phyloP scores from a whole-genome alignment of 768 basidiomycete species.

The Cyclocybe cylindracea region DNA sequence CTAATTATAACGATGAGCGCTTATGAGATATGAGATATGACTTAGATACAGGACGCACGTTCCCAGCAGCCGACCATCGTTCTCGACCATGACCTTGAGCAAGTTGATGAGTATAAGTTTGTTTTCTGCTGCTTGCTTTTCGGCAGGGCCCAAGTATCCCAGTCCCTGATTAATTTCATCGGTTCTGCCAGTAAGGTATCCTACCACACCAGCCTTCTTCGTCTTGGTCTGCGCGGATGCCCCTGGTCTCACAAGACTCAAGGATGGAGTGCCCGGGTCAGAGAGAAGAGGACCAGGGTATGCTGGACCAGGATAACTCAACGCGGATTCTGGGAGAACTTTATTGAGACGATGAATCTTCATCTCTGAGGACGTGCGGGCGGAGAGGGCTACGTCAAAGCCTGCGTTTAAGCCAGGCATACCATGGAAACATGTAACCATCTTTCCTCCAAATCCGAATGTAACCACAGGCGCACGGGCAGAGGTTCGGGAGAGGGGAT shows the following conservation, averaged over 20 bases:
- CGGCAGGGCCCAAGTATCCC: constrained; percentile 60
- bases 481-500: constrained; percentile 74
- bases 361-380: constrained; percentile 68
- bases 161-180: constrained; percentile 79
- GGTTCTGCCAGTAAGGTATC: constrained; percentile 75
- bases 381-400: constrained; percentile 76
- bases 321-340: constrained; percentile 66
- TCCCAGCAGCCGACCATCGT: constrained; percentile 86
- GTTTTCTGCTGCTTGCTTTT: constrained; percentile 68
- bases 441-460: constrained; percentile 93
- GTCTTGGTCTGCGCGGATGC: constrained; percentile 68
- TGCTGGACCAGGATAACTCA: constrained; percentile 50
- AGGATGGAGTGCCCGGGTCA: constrained; percentile 66
- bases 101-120: constrained; percentile 75
- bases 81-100: constrained; percentile 79
- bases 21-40: background rate
- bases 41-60: constrained; percentile 54
- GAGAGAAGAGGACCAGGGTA: constrained; percentile 90
- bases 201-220: constrained; percentile 77
- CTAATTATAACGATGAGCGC: background rate
- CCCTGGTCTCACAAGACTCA: constrained; percentile 72
- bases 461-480: constrained; percentile 77
- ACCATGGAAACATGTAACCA: constrained; percentile 87
- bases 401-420: constrained; percentile 65
- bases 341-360: constrained; percentile 68